Percentiles rank a stretch among this genome's conserved stretches.
Conservation (phyloP, 768 basidiomycete genomes). For the Boletellus sp. region DNA sequence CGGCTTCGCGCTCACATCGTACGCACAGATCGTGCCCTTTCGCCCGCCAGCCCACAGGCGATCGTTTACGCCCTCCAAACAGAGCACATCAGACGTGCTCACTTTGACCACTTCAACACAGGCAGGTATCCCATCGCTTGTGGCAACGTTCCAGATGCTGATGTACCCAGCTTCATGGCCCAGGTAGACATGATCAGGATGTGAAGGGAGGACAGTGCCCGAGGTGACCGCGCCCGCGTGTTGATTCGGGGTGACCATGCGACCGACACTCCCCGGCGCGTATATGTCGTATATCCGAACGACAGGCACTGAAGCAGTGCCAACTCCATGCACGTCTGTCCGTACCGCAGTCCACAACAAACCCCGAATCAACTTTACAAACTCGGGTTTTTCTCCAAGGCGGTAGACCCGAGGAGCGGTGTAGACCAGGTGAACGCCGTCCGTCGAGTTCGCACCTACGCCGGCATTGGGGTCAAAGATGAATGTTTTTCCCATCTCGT, state of each 20-base stretch:
- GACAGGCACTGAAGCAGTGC: conserved; percentile 54
- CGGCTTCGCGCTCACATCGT: conserved; percentile 67
- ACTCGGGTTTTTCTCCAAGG: conserved; percentile 79
- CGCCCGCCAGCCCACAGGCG: conserved; percentile 85
- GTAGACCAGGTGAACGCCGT: conserved; percentile 43
- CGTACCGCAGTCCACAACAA: conserved; percentile 81
- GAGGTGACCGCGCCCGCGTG: conserved; percentile 80
- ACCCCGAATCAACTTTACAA: conserved; percentile 67
- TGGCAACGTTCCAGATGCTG: conserved; percentile 69
- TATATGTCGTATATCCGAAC: conserved; percentile 80
- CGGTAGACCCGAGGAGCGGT: conserved; percentile 58
- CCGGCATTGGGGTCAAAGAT: conserved; percentile 54
- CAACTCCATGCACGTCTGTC: conserved; percentile 43
- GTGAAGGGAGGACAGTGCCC: conserved; percentile 69
- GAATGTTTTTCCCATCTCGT: conserved; percentile 81
- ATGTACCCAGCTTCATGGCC: conserved; percentile 92
- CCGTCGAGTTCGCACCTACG: conserved; percentile 25
- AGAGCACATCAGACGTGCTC: conserved; percentile 74
- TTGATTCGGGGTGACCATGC: conserved; percentile 58
- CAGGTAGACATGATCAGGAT: conserved; percentile 67
- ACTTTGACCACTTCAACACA: conserved; percentile 81
- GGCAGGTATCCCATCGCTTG: conserved; percentile 51
- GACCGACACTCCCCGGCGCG: conserved; percentile 51
- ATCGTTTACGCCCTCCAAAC: conserved; percentile 79
- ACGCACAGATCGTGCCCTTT: conserved; percentile 78